A percentile compares a stretch with the other conserved stretches of the same genome.
phyloP scores from a whole-genome alignment of 2,329 filamentous ascomycete genomes.

The Macrophomina tecta region DNA sequence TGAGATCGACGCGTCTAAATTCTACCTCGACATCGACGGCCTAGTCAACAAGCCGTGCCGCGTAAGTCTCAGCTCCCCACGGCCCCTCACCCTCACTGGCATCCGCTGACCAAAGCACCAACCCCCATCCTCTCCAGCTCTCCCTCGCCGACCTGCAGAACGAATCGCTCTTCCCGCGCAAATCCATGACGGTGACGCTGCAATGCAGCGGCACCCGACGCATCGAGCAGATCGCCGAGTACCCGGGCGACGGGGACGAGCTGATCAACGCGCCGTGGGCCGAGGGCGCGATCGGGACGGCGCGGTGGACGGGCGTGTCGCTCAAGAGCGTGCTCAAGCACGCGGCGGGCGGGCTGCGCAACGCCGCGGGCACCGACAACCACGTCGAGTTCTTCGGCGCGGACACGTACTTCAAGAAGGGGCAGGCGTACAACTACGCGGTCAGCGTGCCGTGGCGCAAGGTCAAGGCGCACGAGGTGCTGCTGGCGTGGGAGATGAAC shows the following conservation, averaged over 20 bases:
- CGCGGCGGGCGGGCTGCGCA: constrained; percentile 63
- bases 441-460: constrained; percentile 72
- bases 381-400: constrained; percentile 73
- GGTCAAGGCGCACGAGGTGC: constrained; percentile 69
- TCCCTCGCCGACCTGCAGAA: constrained; percentile 67
- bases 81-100: too few species aligned
- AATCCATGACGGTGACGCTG: constrained; percentile 65
- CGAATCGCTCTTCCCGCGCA: constrained; percentile 64
- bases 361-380: constrained; percentile 52
- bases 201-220: constrained; percentile 74
- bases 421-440: constrained; percentile 69
- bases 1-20: constrained; percentile 64
- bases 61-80: too few species aligned
- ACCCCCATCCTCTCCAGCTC: constrained; percentile 41
- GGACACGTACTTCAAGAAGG: constrained; percentile 76
- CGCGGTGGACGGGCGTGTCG: constrained; percentile 66
- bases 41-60: constrained; percentile 64
- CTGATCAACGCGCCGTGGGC: constrained; percentile 50
- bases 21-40: constrained; percentile 63
- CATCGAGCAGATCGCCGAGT: constrained; percentile 70
- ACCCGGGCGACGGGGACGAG: constrained; percentile 72
- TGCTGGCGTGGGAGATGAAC: constrained; percentile 76
- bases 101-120: too few species aligned
- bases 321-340: constrained; percentile 74
- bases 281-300: constrained; percentile 70